These are phyloP conservation scores for Suillus subaureus DNA, from an alignment of 768 basidiomycete species.

Conservation along the genomic window DNA sequence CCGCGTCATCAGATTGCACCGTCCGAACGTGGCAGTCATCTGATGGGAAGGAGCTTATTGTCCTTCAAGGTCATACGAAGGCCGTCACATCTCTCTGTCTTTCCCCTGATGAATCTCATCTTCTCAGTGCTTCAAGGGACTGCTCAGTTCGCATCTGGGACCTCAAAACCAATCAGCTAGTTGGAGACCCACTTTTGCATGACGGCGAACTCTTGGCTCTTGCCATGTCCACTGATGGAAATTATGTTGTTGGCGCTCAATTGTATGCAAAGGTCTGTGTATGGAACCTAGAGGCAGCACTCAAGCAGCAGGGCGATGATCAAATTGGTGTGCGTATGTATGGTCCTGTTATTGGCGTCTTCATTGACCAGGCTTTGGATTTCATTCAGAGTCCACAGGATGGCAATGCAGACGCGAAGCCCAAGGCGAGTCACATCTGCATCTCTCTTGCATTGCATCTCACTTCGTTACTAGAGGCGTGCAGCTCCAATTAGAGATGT, in stretches of 20 bases:
- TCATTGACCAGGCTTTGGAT: not conserved
- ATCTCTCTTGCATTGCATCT: not conserved
- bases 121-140: conserved; percentile 1
- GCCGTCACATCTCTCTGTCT: not conserved
- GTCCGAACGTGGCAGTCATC: not conserved
- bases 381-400: not conserved
- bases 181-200: conserved; percentile 1
- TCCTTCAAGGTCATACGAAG: not conserved
- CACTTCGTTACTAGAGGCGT: not conserved
- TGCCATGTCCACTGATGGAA: not conserved
- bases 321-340: not conserved
- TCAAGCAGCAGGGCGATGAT: not conserved
- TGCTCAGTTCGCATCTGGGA: conserved; percentile 1
- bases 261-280: conserved; percentile 3
- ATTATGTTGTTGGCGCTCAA: not conserved
- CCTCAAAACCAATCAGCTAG: not conserved
- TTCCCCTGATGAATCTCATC: not conserved
- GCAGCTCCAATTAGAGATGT: not conserved
- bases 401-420: not conserved
- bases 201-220: not conserved
- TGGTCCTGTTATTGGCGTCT: not conserved
- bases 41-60: not conserved
- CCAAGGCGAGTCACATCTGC: not conserved
- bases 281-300: not conserved
- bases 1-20: not conserved